These are phyloP conservation scores for Coccomyxa subellipsoidea DNA, from an alignment of 163 green algal genomes.

Conservation along the genomic window DNA sequence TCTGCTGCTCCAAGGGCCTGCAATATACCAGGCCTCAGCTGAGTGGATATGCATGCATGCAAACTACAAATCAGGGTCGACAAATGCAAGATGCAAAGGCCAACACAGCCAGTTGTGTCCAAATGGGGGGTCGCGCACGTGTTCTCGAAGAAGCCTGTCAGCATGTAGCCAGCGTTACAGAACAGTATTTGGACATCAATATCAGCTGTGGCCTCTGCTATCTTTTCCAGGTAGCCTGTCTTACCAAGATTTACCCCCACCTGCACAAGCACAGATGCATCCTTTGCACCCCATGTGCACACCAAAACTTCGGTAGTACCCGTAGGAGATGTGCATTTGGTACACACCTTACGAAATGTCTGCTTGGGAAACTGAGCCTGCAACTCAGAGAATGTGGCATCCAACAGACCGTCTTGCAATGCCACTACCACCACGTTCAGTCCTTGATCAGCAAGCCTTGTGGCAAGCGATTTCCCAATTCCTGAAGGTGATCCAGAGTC, in stretches of 20 bases:
- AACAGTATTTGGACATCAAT: constrained; percentile 85
- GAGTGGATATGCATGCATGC: neutral
- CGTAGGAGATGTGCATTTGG: no score
- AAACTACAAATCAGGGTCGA: no score
- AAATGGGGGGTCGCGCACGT: constrained; percentile 43
- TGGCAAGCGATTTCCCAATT: constrained; percentile 89
- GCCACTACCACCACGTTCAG: constrained; percentile 92
- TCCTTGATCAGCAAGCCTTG: constrained; percentile 77
- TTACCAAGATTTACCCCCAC: constrained; percentile 65
- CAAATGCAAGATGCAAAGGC: no score
- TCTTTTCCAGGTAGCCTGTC: constrained; percentile 70
- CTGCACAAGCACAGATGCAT: constrained; percentile 20
- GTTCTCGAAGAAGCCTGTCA: constrained; percentile 90
- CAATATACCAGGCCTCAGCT: neutral
- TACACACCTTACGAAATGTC: constrained; percentile 75
- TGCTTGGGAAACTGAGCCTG: constrained; percentile 53
- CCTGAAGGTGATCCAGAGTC: constrained; percentile 51
- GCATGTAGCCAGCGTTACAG: constrained; percentile 94
- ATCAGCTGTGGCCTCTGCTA: constrained; percentile 74
- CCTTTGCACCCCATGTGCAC: neutral
- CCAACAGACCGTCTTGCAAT: constrained; percentile 72
- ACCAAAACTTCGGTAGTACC: no score
- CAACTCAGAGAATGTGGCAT: constrained; percentile 71
- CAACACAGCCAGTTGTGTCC: no score
- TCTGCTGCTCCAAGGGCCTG: constrained; percentile 65